Conservation (phyloP, 1,139 yeast species). For the Kluyveromyces sp. region DNA sequence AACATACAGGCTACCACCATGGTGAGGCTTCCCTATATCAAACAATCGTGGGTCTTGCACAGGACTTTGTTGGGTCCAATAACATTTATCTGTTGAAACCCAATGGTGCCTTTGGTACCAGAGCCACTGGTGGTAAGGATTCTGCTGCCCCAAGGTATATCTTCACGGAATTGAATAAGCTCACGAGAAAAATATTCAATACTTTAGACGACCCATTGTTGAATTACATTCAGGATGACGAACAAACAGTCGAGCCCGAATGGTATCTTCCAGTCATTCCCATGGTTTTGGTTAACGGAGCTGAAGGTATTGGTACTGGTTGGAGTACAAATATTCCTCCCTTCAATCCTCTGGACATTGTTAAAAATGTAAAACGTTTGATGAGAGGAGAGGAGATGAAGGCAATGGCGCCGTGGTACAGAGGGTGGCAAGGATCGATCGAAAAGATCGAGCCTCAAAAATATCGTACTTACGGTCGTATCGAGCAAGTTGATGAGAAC, state of each 20-base stretch:
- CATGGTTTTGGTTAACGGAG: constrained; percentile 86
- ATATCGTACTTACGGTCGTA: constrained; percentile 69
- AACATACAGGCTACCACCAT: constrained; percentile 90
- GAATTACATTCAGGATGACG: constrained; percentile 85
- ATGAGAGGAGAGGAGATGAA: constrained; percentile 67
- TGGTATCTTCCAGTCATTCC: constrained; percentile 94
- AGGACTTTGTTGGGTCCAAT: constrained; percentile 89
- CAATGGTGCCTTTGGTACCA: constrained; percentile 93
- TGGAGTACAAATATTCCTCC: constrained; percentile 95
- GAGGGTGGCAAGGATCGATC: constrained; percentile 88
- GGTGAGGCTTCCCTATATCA: constrained; percentile 86
- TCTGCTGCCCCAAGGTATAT: constrained; percentile 98
- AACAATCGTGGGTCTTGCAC: constrained; percentile 91
- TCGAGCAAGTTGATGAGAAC: constrained; percentile 72
- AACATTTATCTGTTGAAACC: constrained; percentile 82
- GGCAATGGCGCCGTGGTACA: constrained; percentile 88
- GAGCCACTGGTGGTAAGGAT: constrained; percentile 97
- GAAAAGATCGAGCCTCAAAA: constrained; percentile 59
- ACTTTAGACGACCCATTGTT: constrained; percentile 75
- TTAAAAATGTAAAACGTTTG: constrained; percentile 60
- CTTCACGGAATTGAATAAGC: constrained; percentile 72
- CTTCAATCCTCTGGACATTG: constrained; percentile 80
- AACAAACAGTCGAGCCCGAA: constrained; percentile 89
- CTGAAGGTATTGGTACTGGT: constrained; percentile 99
- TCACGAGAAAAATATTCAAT: constrained; percentile 72